Evolutionary conservation across 2,329 filamentous ascomycete species (phyloP).

Genomic region (Claviceps purpurea): DNA sequence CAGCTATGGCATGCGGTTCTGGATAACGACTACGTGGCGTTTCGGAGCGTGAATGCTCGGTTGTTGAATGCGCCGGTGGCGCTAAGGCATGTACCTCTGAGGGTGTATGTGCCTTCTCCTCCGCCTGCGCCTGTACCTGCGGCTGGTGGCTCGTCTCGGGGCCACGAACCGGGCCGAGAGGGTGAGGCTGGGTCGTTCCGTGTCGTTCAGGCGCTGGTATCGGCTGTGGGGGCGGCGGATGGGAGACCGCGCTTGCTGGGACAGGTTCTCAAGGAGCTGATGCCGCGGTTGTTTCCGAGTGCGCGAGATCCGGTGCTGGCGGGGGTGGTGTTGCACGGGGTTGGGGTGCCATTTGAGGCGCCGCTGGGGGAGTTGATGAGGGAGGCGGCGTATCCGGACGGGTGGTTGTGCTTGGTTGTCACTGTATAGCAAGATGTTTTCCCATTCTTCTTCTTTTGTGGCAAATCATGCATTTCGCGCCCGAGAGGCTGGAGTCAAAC

Average conservation of each 20-base stretch:
- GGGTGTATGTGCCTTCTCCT: constrained; percentile 62
- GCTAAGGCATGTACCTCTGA: constrained; percentile 72
- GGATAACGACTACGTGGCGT: constrained; percentile 61
- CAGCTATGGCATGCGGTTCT: constrained; percentile 71
- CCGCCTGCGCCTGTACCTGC: neutral
- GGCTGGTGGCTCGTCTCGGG: too few species aligned
- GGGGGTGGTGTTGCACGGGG: constrained; percentile 74
- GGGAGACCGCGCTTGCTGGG: constrained; percentile 47
- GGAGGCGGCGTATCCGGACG: constrained; percentile 78
- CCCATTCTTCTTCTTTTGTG: neutral
- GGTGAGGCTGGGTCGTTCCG: constrained; percentile 42
- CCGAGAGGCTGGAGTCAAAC: too few species aligned
- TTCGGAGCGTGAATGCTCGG: constrained; percentile 59
- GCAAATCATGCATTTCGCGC: too few species aligned
- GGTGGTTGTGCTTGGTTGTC: constrained; percentile 76
- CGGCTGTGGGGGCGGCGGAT: constrained; percentile 27
- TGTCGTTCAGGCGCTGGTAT: constrained; percentile 63
- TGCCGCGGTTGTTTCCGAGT: constrained; percentile 79
- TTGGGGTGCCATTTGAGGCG: constrained; percentile 64
- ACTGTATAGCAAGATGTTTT: constrained; percentile 42
- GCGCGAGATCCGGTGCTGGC: constrained; percentile 73
- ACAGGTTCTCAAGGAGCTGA: constrained; percentile 56
- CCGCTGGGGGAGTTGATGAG: constrained; percentile 72
- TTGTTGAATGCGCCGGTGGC: constrained; percentile 63
- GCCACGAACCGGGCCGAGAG: neutral